Evolutionary conservation across 1,284 basidiomycete species (phyloP).

Genomic region (Clitocybe nebularis): DNA sequence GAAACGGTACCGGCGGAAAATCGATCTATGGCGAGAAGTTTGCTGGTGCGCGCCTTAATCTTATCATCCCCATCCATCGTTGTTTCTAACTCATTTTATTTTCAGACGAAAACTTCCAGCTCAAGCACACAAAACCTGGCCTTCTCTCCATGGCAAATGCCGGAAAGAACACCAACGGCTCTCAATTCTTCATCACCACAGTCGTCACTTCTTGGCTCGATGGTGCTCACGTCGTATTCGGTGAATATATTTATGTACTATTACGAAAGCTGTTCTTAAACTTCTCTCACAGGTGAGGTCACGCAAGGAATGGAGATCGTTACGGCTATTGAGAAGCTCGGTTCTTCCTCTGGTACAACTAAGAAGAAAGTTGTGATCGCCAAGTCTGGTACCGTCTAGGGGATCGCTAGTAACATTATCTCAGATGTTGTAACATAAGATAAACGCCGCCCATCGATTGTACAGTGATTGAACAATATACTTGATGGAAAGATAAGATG

Average conservation of each 20-base stretch:
- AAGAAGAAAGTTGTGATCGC: conserved; percentile 47
- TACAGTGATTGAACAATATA: no score
- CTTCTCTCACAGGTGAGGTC: conserved; percentile 47
- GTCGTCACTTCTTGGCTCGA: conserved; percentile 68
- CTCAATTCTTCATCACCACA: conserved; percentile 80
- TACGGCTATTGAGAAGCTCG: conserved; percentile 53
- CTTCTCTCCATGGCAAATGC: conserved; percentile 90
- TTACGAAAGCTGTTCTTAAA: background rate
- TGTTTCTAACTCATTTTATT: conserved; percentile 4
- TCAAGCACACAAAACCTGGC: conserved; percentile 82
- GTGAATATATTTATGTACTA: conserved; percentile 30
- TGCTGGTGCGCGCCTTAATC: conserved; percentile 39
- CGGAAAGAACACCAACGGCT: conserved; percentile 62
- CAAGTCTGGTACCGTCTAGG: conserved; percentile 47
- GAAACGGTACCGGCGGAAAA: conserved; percentile 88
- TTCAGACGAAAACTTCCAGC: conserved; percentile 80
- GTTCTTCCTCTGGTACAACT: conserved; percentile 47
- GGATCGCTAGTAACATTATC: conserved; percentile 4
- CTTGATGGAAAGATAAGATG: conserved; percentile 1
- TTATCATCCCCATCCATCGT: background rate
- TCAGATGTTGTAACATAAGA: conserved; percentile 11
- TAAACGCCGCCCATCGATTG: background rate
- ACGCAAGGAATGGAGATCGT: conserved; percentile 63
- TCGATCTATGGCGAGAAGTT: conserved; percentile 92
- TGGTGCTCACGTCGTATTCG: conserved; percentile 79